Conservation (phyloP, 495 filamentous ascomycete species). For the Sordaria brevicollis region DNA sequence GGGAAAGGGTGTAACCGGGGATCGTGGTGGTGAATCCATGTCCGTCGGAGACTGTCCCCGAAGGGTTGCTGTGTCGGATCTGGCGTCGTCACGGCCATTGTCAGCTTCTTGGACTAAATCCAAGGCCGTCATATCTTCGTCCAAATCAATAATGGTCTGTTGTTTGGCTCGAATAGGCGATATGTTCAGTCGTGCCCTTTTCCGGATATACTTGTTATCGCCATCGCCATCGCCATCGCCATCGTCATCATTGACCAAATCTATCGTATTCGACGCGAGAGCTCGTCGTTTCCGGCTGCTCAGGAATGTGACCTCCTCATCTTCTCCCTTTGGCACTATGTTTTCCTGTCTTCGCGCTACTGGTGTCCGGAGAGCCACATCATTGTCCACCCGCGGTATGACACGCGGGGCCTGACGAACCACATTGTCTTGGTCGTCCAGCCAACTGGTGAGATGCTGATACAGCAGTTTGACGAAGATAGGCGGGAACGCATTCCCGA, state of each 20-base stretch:
- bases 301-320: background rate
- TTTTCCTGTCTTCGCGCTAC: background rate
- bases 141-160: background rate
- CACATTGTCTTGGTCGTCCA: constrained; percentile 47
- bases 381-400: too few species aligned
- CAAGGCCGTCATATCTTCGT: background rate
- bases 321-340: background rate
- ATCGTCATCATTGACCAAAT: background rate
- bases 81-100: background rate
- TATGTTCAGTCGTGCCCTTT: background rate
- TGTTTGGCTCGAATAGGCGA: background rate
- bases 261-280: background rate
- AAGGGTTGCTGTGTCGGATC: background rate
- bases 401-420: background rate
- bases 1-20: background rate
- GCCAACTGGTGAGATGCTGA: constrained; percentile 41
- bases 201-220: background rate
- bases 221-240: background rate
- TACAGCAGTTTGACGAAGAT: constrained; percentile 50
- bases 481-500: constrained; percentile 84
- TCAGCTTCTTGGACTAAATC: background rate
- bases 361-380: background rate
- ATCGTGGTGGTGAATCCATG: background rate
- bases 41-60: background rate
- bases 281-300: background rate